Percentiles rank a stretch among this genome's conserved stretches.
These are phyloP conservation scores for Halophytophthora polymorphica DNA, from an alignment of 352 stramenopile species.

Conservation along the genomic window DNA sequence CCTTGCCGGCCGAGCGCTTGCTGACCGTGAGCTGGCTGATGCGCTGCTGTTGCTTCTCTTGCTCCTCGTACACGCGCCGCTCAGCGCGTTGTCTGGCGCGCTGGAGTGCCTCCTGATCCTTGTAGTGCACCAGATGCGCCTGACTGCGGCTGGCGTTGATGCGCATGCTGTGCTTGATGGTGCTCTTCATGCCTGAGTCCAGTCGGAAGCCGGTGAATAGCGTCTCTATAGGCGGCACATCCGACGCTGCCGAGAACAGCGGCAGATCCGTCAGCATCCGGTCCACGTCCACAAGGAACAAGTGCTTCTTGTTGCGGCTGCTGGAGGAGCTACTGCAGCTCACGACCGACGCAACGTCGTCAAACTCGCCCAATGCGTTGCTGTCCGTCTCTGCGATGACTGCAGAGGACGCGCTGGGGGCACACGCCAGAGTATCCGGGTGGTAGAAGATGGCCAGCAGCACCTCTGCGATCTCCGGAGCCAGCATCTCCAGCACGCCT, in stretches of 20 bases:
- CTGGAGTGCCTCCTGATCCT: conserved; percentile 49
- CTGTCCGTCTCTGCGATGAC: conserved; percentile 8
- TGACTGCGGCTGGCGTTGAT: conserved; percentile 70
- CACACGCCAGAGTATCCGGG: conserved; percentile 8
- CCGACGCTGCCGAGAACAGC: conserved; percentile 36
- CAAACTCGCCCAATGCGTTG: conserved; percentile 9
- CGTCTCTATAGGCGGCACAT: conserved; percentile 44
- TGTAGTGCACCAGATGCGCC: conserved; percentile 69
- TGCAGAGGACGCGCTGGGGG: background rate
- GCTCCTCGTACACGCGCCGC: conserved; percentile 61
- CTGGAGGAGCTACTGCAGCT: conserved; percentile 10
- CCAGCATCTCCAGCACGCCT: conserved; percentile 47
- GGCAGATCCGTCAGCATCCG: conserved; percentile 29
- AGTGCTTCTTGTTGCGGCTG: conserved; percentile 27
- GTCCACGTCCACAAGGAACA: conserved; percentile 39
- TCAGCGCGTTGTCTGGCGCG: conserved; percentile 56
- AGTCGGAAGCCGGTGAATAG: conserved; percentile 66
- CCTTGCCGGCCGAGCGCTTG: conserved; percentile 24
- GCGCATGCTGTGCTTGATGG: conserved; percentile 69
- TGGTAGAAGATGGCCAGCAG: conserved; percentile 53
- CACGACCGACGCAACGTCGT: conserved; percentile 16
- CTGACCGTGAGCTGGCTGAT: conserved; percentile 45
- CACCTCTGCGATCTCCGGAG: conserved; percentile 54
- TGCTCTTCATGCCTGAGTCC: conserved; percentile 74
- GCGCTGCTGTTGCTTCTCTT: conserved; percentile 59